Evolutionary conservation across 441 rosid species (phyloP).

Genomic region (Pelargonium fulgidum): DNA sequence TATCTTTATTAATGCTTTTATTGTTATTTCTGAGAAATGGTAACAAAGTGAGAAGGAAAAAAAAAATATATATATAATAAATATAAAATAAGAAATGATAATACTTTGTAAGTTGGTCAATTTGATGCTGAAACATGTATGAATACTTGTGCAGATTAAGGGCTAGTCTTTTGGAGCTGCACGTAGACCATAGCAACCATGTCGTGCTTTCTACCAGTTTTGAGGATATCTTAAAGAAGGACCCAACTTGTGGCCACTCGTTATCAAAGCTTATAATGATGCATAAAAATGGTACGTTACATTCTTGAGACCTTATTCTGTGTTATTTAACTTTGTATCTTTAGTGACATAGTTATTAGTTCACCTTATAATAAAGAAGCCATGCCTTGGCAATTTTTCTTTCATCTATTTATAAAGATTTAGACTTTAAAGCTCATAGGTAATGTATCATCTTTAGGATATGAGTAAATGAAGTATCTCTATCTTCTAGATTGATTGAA

Average conservation of each 20-base stretch:
- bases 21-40: neutral
- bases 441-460: neutral
- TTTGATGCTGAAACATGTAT: neutral
- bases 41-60: neutral
- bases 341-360: neutral
- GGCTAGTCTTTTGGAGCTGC: constrained; percentile 46
- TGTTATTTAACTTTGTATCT: neutral
- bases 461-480: neutral
- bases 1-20: neutral
- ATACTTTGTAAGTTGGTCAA: neutral
- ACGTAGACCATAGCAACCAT: constrained; percentile 35
- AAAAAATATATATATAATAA: neutral
- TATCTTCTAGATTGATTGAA: neutral
- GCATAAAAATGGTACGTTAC: constrained; percentile 45
- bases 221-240: constrained; percentile 63
- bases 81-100: too few species aligned
- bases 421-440: neutral
- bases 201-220: constrained; percentile 37
- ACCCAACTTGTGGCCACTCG: constrained; percentile 51
- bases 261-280: constrained; percentile 53
- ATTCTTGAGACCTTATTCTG: neutral
- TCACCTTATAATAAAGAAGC: neutral
- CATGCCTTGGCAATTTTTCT: neutral
- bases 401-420: neutral
- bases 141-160: constrained; percentile 40